Percentiles rank a stretch among this genome's conserved stretches.
These are phyloP conservation scores for Hibiscus mutabilis DNA, from an alignment of 345 rosid species.

Conservation along the genomic window DNA sequence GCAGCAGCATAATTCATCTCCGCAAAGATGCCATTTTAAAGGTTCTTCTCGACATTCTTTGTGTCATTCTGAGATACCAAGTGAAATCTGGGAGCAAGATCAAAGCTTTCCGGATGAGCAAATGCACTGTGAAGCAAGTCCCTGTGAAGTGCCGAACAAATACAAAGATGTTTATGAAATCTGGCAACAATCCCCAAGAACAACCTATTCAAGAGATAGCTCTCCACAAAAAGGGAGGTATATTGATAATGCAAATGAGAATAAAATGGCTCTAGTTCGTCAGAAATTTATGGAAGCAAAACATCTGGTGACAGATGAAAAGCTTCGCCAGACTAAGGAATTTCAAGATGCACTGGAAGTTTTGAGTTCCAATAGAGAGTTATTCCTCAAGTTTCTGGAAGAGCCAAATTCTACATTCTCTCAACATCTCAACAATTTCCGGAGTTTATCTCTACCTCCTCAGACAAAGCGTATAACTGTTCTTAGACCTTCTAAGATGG, in stretches of 20 bases:
- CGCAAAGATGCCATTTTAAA: conserved; percentile 43
- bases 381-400: conserved; percentile 65
- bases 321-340: conserved; percentile 68
- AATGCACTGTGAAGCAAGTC: conserved; percentile 28
- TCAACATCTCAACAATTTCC: conserved; percentile 44
- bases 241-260: conserved; percentile 35
- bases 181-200: conserved; percentile 52
- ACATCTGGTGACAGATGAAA: conserved; percentile 64
- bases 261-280: conserved; percentile 70
- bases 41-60: conserved; percentile 45
- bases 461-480: conserved; percentile 88
- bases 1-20: conserved; percentile 37
- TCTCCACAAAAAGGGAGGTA: conserved; percentile 40
- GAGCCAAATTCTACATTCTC: conserved; percentile 71
- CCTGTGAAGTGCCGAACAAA: conserved; percentile 33
- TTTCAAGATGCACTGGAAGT: conserved; percentile 79
- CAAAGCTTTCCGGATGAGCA: conserved; percentile 35
- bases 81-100: conserved; percentile 46
- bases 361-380: conserved; percentile 66
- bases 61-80: conserved; percentile 37
- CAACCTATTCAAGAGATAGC: conserved; percentile 31
- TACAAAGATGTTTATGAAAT: conserved; percentile 55
- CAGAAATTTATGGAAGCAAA: conserved; percentile 84
- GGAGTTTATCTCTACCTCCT: conserved; percentile 46
- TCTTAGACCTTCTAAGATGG: conserved; percentile 74